Percentiles rank a stretch among this genome's conserved stretches.
Conservation (phyloP, 805 yeast species). For the Ogataea methanolica region DNA sequence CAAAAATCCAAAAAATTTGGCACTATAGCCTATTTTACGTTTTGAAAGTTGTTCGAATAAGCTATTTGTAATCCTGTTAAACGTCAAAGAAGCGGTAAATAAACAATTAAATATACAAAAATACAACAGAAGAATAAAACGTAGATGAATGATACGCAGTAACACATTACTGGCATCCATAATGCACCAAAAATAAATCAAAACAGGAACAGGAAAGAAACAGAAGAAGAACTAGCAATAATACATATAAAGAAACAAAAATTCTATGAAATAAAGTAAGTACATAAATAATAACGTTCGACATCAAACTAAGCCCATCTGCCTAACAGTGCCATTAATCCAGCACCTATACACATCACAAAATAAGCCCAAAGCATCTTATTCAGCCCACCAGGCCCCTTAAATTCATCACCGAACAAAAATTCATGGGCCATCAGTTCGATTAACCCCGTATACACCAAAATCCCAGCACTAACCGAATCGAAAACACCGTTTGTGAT, state of each 20-base stretch:
- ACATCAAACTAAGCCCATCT: conserved; percentile 51
- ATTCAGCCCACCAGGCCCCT: conserved; percentile 50
- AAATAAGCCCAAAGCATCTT: conserved; percentile 49
- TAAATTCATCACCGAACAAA: conserved; percentile 56
- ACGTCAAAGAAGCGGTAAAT: neutral
- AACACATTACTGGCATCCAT: neutral
- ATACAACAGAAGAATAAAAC: neutral
- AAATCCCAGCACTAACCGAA: conserved; percentile 71
- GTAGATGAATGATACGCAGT: no score
- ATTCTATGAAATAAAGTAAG: no score
- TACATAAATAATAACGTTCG: neutral
- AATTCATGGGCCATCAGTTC: conserved; percentile 80
- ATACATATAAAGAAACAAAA: neutral
- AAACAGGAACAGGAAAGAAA: neutral
- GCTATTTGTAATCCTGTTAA: no score
- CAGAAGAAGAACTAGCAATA: neutral
- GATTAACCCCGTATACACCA: conserved; percentile 71
- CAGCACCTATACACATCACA: conserved; percentile 62
- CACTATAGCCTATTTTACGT: no score
- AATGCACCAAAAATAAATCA: neutral
- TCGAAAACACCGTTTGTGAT: conserved; percentile 72
- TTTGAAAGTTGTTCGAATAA: no score
- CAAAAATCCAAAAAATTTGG: no score
- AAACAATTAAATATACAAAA: neutral
- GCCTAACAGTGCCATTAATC: conserved; percentile 72